A percentile compares a stretch with the other conserved stretches of the same genome.
Evolutionary conservation across 306 rosid species (phyloP).

Genomic region (Casuarina cunninghamiana): DNA sequence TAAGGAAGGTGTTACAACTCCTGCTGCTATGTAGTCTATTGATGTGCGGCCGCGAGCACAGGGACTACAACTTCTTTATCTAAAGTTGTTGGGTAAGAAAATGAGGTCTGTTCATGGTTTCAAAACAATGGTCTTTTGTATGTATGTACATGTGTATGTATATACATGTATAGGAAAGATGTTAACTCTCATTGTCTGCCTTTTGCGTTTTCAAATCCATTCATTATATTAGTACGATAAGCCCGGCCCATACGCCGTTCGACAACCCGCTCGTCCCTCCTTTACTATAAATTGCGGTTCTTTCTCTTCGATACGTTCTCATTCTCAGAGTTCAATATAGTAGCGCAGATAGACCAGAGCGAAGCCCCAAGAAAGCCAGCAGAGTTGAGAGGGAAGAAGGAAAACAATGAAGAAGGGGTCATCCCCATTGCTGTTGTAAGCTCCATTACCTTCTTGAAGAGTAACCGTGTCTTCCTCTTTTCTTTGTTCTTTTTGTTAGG

Average conservation of each 20-base stretch:
- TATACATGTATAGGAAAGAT: background rate
- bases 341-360: conserved; percentile 4
- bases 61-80: conserved; percentile 7
- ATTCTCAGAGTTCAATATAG: background rate
- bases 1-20: conserved; percentile 39
- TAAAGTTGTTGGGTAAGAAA: background rate
- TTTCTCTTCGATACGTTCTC: background rate
- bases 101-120: background rate
- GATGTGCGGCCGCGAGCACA: background rate
- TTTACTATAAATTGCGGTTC: background rate
- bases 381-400: background rate
- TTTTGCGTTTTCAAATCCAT: background rate
- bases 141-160: background rate
- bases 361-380: conserved; percentile 15
- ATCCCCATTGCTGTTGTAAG: conserved; percentile 24
- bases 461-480: background rate
- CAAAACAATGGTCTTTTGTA: background rate
- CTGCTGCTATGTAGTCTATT: conserved; percentile 36
- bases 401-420: conserved; percentile 16
- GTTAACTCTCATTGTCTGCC: background rate
- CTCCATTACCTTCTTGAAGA: background rate
- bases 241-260: no score
- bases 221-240: no score
- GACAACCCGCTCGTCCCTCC: no score
- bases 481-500: background rate